phyloP scores from a whole-genome alignment of 345 rosid species.

The Mangifera indica region DNA sequence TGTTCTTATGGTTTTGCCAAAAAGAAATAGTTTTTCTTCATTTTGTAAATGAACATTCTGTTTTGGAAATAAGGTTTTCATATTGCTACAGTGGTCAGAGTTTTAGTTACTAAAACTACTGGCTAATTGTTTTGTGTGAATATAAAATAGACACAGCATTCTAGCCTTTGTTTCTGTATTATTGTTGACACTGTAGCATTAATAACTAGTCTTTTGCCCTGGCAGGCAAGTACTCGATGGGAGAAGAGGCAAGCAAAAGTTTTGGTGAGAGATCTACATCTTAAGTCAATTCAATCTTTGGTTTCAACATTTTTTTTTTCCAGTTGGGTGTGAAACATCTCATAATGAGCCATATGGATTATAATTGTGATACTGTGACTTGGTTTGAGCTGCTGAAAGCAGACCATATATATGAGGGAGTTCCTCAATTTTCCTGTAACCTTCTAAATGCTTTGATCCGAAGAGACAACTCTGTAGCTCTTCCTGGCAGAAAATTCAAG shows the following conservation, averaged over 20 bases:
- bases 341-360: neutral
- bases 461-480: neutral
- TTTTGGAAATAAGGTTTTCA: conserved; percentile 2
- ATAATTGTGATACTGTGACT: neutral
- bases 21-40: neutral
- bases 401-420: neutral
- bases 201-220: conserved; percentile 13
- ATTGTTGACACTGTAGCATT: neutral
- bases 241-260: conserved; percentile 90
- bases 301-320: neutral
- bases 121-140: neutral
- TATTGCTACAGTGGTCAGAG: neutral
- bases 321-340: conserved; percentile 8
- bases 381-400: neutral
- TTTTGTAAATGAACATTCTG: neutral
- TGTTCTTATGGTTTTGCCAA: neutral
- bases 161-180: conserved; percentile 1
- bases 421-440: neutral
- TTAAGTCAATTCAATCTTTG: neutral
- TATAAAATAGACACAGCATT: neutral
- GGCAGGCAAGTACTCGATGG: conserved; percentile 92
- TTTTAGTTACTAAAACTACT: neutral
- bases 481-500: neutral
- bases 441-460: neutral
- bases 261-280: conserved; percentile 51